phyloP scores from a whole-genome alignment of 345 rosid genomes.

The Dipteronia dyeriana region DNA sequence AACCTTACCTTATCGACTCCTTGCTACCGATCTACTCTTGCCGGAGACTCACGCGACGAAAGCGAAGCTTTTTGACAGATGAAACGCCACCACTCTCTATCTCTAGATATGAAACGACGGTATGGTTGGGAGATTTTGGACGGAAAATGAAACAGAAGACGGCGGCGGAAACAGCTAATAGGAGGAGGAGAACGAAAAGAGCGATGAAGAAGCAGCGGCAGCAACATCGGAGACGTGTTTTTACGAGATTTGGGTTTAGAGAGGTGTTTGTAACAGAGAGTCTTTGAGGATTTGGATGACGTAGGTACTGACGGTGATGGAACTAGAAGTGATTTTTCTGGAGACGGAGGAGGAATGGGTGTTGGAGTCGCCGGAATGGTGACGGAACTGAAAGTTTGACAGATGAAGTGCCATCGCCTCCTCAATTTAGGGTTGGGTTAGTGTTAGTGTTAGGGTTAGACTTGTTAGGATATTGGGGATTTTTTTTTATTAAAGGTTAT shows the following conservation, averaged over 20 bases:
- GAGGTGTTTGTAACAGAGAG: constrained; percentile 58
- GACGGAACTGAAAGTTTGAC: too few species aligned
- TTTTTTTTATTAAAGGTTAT: too few species aligned
- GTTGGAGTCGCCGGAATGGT: background rate
- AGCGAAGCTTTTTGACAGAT: too few species aligned
- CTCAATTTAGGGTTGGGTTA: too few species aligned
- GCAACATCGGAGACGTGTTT: constrained; percentile 45
- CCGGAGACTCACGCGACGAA: too few species aligned
- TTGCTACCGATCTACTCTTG: too few species aligned
- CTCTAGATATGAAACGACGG: too few species aligned
- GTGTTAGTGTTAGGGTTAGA: too few species aligned
- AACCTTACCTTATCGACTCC: too few species aligned
- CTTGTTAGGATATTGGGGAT: too few species aligned
- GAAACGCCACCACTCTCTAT: too few species aligned
- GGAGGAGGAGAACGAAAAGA: constrained; percentile 38
- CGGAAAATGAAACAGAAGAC: constrained; percentile 60
- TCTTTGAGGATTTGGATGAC: constrained; percentile 86
- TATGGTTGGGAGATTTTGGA: constrained; percentile 59
- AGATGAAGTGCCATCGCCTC: too few species aligned
- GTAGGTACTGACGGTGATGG: constrained; percentile 61
- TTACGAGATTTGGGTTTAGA: constrained; percentile 41
- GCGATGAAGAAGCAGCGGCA: constrained; percentile 41
- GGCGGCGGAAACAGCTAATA: constrained; percentile 48
- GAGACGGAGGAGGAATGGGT: background rate
- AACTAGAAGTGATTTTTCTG: constrained; percentile 1